These are phyloP conservation scores for Fremontodendron californicum DNA, from an alignment of 345 rosid species.

Conservation along the genomic window DNA sequence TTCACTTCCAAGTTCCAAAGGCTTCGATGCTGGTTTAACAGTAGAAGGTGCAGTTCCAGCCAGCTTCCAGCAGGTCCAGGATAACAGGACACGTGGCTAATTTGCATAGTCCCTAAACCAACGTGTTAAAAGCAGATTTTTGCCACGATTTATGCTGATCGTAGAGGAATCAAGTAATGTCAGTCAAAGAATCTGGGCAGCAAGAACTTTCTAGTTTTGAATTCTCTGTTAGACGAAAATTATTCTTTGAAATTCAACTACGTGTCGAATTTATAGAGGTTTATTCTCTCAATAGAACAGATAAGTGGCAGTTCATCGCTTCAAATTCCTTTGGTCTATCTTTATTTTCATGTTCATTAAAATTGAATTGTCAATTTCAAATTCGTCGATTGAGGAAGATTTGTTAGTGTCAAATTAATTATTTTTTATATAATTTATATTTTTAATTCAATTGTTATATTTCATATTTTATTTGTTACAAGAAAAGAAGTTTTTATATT, in stretches of 20 bases:
- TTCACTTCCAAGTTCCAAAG: too few species aligned
- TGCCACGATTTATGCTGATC: background rate
- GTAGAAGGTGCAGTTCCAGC: background rate
- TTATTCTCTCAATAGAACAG: background rate
- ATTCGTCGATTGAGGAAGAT: too few species aligned
- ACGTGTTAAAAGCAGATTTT: background rate
- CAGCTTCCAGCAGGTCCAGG: background rate
- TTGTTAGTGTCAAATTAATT: too few species aligned
- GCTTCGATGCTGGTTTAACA: background rate
- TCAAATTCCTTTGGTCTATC: background rate
- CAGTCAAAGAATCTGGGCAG: background rate
- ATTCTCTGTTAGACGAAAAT: background rate
- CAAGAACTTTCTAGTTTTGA: background rate
- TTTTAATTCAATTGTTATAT: too few species aligned
- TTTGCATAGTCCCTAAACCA: background rate
- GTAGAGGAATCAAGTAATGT: background rate
- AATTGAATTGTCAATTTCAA: too few species aligned
- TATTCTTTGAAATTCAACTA: background rate
- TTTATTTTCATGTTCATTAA: too few species aligned
- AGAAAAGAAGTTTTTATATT: too few species aligned
- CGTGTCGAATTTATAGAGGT: constrained; percentile 14
- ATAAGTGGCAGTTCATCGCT: background rate
- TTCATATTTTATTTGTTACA: too few species aligned
- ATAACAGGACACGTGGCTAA: background rate
- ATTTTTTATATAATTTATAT: too few species aligned